Base-by-base conservation (phyloP, 495 filamentous ascomycete genomes). In the Penicillium pancosmium region DNA sequence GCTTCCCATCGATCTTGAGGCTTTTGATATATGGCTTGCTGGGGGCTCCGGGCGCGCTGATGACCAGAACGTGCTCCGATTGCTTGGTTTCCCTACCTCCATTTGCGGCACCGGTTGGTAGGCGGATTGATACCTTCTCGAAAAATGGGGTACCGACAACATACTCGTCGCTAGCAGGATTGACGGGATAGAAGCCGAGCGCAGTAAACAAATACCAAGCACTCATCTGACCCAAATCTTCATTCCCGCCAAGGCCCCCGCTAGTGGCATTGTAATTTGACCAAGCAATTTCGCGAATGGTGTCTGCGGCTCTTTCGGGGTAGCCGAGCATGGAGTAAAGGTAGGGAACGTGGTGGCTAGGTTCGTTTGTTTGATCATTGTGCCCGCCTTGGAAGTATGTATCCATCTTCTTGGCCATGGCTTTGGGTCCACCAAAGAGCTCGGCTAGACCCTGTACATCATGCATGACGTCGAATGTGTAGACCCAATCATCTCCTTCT, bases 381-480 rank as follows among this genome's bases (percentile, higher is more conserved):
- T 70, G 65, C 0, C 65, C 68, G n/a, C 60, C 65, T 36, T 66
- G 40, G 43, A 70, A 70, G 52, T 70, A 64, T 1, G 46, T 53
- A 58, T 70, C 60, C 18, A 70, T 46, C 31, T 59, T 65, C 18
- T 66, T 55, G 12, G 55, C 60, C 57, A 70, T 59, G 13, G 57
- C 43, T 34, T 61, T 35, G 27, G 55, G 57, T 12, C 60, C 38
- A 34, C 68, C 68, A 31, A 70, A 70, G 11, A 70, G 58, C 1
- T 23, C 12, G 23, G 65, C 55, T 12, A 70, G 35, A 0, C 65
- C 65, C 25, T 63, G 46, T 12, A 68, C 55, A 48, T 70, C 65
- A 31, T 70, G 68, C 62, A 70, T 60, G 10, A 70, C 68, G 16
- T 70, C 68, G 21, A 70, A 70, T 1, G 68, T 70, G 41, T 70